Conservation (phyloP, 2,329 filamentous ascomycete species). For the Trichoderma semiorbis region DNA sequence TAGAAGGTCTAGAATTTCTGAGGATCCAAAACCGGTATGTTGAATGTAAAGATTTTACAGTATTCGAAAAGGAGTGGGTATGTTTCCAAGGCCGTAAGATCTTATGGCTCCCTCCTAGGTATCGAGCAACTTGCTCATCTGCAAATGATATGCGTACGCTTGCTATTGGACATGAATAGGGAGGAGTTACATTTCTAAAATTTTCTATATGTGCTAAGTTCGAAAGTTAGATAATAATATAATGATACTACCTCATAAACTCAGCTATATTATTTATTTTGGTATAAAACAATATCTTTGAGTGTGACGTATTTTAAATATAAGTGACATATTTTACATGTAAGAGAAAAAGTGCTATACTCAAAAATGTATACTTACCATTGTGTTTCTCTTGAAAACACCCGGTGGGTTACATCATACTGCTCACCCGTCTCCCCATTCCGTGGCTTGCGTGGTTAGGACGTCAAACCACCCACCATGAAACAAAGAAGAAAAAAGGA, state of each 20-base stretch:
- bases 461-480: not conserved
- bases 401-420: too few species aligned
- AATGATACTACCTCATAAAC: too few species aligned
- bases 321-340: too few species aligned
- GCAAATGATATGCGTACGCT: not conserved
- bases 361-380: too few species aligned
- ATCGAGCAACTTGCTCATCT: not conserved
- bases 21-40: not conserved
- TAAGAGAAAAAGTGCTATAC: too few species aligned
- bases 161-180: not conserved
- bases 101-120: not conserved
- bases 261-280: too few species aligned
- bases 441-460: too few species aligned
- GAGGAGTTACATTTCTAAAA: not conserved
- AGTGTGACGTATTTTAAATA: too few species aligned
- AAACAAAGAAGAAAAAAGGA: not conserved
- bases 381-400: too few species aligned
- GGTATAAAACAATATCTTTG: too few species aligned
- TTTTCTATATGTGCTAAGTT: fast-evolving
- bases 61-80: not conserved
- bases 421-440: too few species aligned
- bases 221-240: too few species aligned
- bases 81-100: not conserved
- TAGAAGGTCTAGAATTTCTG: not conserved
- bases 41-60: not conserved